phyloP scores from a whole-genome alignment of 2,329 filamentous ascomycete genomes.

The Exophiala alcalophila region DNA sequence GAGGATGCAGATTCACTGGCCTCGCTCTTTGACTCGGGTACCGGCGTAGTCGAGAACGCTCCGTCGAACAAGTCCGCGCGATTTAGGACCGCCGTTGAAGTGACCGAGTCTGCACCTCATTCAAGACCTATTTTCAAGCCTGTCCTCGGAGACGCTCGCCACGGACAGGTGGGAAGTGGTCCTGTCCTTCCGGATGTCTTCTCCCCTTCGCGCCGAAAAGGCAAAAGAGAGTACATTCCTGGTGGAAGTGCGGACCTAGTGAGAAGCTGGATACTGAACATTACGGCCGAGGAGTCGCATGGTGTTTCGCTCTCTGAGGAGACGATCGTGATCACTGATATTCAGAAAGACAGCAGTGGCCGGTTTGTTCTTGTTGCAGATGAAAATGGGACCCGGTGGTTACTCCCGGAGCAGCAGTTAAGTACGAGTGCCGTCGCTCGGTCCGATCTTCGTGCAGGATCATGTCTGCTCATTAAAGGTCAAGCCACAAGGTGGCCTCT shows the following conservation, averaged over 20 bases:
- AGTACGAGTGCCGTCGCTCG: background rate
- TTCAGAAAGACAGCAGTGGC: conserved; percentile 16
- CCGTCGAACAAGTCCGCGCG: conserved; percentile 5
- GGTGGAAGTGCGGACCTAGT: conserved; percentile 26
- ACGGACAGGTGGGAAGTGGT: conserved; percentile 1
- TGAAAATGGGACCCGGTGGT: conserved; percentile 17
- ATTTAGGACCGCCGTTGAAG: conserved; percentile 7
- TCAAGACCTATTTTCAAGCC: conserved; percentile 15
- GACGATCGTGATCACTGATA: conserved; percentile 7
- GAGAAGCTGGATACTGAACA: conserved; percentile 24
- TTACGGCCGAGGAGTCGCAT: conserved; percentile 22
- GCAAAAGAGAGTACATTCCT: conserved; percentile 25
- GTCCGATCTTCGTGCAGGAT: conserved; percentile 7
- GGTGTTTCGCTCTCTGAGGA: background rate
- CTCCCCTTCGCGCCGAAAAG: conserved; percentile 27
- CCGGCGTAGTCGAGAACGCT: conserved; percentile 1
- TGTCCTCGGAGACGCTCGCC: background rate
- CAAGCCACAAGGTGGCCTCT: conserved; percentile 20
- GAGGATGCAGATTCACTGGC: background rate
- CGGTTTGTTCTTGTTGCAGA: conserved; percentile 17
- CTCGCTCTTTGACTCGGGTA: conserved; percentile 3
- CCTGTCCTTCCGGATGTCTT: conserved; percentile 27
- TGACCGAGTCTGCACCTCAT: background rate
- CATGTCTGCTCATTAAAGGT: conserved; percentile 16
- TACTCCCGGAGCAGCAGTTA: conserved; percentile 19